Conservation (phyloP, 441 rosid species). For the Adansonia rubrostipa region DNA sequence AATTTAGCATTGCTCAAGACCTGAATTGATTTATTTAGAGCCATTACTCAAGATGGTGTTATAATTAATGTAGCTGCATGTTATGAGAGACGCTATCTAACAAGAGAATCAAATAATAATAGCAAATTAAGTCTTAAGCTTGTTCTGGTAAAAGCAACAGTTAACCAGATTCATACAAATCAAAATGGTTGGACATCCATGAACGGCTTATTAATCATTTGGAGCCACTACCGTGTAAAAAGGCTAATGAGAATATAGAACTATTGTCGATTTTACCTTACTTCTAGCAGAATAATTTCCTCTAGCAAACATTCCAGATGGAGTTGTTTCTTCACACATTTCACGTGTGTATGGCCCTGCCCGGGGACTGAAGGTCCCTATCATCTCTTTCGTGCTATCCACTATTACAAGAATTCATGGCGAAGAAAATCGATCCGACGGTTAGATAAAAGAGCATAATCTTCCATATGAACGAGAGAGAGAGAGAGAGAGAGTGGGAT, state of each 20-base stretch:
- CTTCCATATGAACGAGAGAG: background rate
- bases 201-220: background rate
- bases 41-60: background rate
- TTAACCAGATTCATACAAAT: background rate
- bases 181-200: background rate
- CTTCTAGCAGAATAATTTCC: conserved; percentile 64
- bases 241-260: background rate
- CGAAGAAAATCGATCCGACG: background rate
- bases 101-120: background rate
- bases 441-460: background rate
- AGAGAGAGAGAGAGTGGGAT: background rate
- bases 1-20: background rate
- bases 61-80: background rate
- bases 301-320: conserved; percentile 70
- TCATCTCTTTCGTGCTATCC: conserved; percentile 63
- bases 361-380: conserved; percentile 72
- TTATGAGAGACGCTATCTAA: background rate
- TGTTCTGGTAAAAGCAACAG: background rate
- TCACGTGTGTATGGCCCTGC: conserved; percentile 59
- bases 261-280: conserved; percentile 41
- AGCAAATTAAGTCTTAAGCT: background rate
- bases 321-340: conserved; percentile 66
- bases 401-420: conserved; percentile 38
- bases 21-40: background rate
- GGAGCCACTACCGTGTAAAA: background rate